Conservation (phyloP, 202 grass and related monocot genomes). For the Cymbopogon flexuosus region DNA sequence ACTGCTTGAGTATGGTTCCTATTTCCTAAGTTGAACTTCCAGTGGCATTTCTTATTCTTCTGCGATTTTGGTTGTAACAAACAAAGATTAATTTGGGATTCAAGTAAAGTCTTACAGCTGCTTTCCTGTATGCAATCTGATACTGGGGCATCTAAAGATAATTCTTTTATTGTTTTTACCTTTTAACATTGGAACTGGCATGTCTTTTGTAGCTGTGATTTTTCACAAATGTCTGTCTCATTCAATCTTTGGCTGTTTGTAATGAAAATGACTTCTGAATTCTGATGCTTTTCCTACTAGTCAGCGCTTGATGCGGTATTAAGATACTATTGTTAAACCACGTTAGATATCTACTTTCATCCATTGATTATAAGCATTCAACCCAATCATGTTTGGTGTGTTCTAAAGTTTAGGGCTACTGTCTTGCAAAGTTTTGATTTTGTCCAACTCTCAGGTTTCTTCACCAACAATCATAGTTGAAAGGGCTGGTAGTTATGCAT, state of each 20-base stretch:
- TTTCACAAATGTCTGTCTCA: not conserved
- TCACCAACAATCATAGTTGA: conserved; percentile 94
- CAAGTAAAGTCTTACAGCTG: not conserved
- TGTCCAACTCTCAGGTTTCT: conserved; percentile 56
- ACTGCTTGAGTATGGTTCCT: not conserved
- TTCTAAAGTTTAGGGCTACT: conserved; percentile 10
- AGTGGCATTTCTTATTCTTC: not conserved
- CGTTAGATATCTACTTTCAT: not conserved
- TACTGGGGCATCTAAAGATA: not conserved
- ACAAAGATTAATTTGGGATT: not conserved
- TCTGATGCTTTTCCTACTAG: not conserved
- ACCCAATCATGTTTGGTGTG: not conserved
- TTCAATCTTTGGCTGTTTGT: not conserved
- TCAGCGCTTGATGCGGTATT: not conserved
- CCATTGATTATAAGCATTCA: not conserved
- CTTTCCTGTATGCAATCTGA: not conserved
- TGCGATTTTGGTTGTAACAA: not conserved
- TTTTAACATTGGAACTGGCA: not conserved
- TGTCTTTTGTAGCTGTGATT: not conserved
- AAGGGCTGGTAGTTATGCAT: conserved; percentile 92
- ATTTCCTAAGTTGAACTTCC: not conserved
- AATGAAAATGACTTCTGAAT: not conserved
- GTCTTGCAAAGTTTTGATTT: conserved; percentile 14
- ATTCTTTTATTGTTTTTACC: not conserved
- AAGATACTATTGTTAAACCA: not conserved